Percentiles rank a stretch among this genome's conserved stretches.
phyloP scores from a whole-genome alignment of 495 filamentous ascomycete genomes.

The Podospora fimiseda region DNA sequence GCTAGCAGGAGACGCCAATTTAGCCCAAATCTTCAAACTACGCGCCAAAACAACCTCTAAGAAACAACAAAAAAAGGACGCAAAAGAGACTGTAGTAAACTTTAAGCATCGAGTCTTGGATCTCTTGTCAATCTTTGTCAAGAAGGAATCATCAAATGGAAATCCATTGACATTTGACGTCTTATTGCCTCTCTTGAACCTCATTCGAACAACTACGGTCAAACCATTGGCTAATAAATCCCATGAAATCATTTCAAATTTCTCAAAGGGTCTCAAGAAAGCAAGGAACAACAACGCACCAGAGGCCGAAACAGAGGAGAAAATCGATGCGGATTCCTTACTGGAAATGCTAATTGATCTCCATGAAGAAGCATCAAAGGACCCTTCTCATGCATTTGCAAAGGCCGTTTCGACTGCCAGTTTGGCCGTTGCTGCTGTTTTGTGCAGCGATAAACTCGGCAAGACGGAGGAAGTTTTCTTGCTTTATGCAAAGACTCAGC shows the following conservation, averaged over 20 bases:
- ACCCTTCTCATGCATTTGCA: constrained; percentile 43
- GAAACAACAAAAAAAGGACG: constrained; percentile 76
- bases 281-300: constrained; percentile 18
- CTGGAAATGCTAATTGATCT: constrained; percentile 58
- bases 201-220: constrained; percentile 50
- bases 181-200: constrained; percentile 52
- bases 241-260: constrained; percentile 57
- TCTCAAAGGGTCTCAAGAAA: constrained; percentile 65
- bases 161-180: constrained; percentile 59
- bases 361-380: constrained; percentile 64
- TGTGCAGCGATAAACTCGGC: constrained; percentile 29
- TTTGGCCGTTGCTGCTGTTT: constrained; percentile 39
- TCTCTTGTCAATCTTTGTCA: constrained; percentile 77
- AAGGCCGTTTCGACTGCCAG: constrained; percentile 45
- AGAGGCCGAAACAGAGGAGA: constrained; percentile 21
- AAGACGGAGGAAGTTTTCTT: constrained; percentile 24
- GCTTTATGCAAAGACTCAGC: constrained; percentile 40
- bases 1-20: constrained; percentile 76
- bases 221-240: constrained; percentile 72
- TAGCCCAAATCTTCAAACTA: constrained; percentile 77
- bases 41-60: constrained; percentile 50
- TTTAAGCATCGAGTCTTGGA: constrained; percentile 94
- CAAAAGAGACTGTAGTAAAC: constrained; percentile 82
- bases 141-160: constrained; percentile 60
- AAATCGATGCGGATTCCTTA: constrained; percentile 29